Conservation (phyloP, 805 yeast species). For the Cyberlindnera mrakii region DNA sequence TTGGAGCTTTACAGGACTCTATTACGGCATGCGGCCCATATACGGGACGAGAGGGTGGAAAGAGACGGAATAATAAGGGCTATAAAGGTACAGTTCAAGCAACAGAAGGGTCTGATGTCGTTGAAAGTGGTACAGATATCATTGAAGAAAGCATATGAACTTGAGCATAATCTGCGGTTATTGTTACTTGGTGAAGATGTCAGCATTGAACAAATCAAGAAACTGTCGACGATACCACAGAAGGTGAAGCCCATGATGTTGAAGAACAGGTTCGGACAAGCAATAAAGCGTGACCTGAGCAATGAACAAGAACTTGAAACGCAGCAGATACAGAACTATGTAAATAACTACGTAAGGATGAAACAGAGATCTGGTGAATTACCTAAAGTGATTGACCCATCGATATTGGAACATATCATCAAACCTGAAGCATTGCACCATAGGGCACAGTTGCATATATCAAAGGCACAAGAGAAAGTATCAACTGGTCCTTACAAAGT, state of each 20-base stretch:
- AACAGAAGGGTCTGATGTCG: conserved; percentile 18
- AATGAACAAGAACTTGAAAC: conserved; percentile 14
- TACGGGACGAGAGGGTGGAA: conserved; percentile 2
- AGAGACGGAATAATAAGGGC: not conserved
- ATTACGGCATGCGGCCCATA: conserved; percentile 21
- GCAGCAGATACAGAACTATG: conserved; percentile 12
- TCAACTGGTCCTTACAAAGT: conserved; percentile 17
- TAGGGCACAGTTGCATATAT: conserved; percentile 12
- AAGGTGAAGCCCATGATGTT: not conserved
- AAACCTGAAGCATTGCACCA: conserved; percentile 18
- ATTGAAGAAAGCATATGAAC: conserved; percentile 7
- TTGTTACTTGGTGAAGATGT: conserved; percentile 1
- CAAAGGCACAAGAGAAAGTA: conserved; percentile 2
- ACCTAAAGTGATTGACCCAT: conserved; percentile 16
- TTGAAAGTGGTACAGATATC: conserved; percentile 5
- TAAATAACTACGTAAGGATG: conserved; percentile 9
- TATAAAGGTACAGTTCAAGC: conserved; percentile 8
- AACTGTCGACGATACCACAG: not conserved
- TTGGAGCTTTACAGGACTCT: conserved; percentile 25
- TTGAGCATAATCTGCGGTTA: conserved; percentile 12
- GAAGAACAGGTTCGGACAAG: conserved; percentile 10
- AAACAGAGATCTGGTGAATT: conserved; percentile 11
- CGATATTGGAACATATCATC: conserved; percentile 6
- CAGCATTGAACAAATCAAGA: not conserved
- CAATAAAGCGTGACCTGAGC: conserved; percentile 14